Conservation (phyloP, 2,329 filamentous ascomycete species). For the Cadophora luteo-olivacea region DNA sequence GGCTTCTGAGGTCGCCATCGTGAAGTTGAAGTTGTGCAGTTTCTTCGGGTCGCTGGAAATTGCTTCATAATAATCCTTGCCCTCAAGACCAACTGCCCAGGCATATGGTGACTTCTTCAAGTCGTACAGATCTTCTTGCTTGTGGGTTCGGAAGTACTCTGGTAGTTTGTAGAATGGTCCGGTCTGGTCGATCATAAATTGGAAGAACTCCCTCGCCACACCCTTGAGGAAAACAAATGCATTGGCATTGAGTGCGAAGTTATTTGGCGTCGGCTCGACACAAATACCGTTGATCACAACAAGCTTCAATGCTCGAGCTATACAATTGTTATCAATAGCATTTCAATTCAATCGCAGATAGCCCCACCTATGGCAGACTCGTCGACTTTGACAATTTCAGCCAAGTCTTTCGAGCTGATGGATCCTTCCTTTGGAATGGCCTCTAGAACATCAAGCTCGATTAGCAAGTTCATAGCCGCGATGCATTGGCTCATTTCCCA, state of each 20-base stretch:
- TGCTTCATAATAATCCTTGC: slow-evolving; percentile 32
- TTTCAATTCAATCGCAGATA: neutral
- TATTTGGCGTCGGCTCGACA: slow-evolving; percentile 26
- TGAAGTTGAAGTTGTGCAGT: slow-evolving; percentile 29
- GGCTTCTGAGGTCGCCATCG: slow-evolving; percentile 22
- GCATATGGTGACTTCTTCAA: slow-evolving; percentile 34
- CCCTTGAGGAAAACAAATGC: slow-evolving; percentile 28
- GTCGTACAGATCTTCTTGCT: slow-evolving; percentile 31
- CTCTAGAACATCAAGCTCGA: slow-evolving; percentile 33
- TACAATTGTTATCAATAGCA: slow-evolving; percentile 6
- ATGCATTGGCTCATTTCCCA: slow-evolving; percentile 31
- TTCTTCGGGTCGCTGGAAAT: slow-evolving; percentile 27
- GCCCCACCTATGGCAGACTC: slow-evolving; percentile 30
- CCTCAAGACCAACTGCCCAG: slow-evolving; percentile 31
- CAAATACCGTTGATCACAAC: slow-evolving; percentile 27
- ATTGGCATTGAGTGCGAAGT: slow-evolving; percentile 31
- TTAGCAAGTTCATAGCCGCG: slow-evolving; percentile 28
- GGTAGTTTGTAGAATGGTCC: slow-evolving; percentile 30
- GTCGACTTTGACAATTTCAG: slow-evolving; percentile 29
- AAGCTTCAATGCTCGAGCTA: slow-evolving; percentile 29
- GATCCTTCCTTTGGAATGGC: slow-evolving; percentile 29
- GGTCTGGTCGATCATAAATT: slow-evolving; percentile 31
- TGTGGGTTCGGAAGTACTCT: slow-evolving; percentile 33
- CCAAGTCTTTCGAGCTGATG: slow-evolving; percentile 28
- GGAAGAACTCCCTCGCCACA: slow-evolving; percentile 29